Evolutionary conservation across 805 yeast species (phyloP), one percentile per base, ranked within the genome.

Genomic region (Hyphopichia homilentoma): DNA sequence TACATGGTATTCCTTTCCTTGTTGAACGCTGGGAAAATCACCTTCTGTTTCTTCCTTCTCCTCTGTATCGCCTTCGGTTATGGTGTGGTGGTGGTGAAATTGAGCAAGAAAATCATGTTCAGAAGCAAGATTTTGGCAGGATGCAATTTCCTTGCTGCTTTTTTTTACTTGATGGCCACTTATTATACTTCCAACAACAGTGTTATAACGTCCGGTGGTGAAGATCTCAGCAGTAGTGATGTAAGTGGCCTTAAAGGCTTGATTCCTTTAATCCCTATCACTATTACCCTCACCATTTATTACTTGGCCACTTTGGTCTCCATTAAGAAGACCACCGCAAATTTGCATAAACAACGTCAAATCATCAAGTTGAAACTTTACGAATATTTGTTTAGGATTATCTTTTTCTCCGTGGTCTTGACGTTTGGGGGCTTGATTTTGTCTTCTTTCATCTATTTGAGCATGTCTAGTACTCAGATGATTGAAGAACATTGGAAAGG

Each of bases 401-500:
- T 93, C 26, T 77, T 85, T 44, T 70, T 70, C 7, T 82, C 96
- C 2, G 68, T 90, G 39, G 52, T 87, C 20, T 63, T 84, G 21
- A 67, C 89, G 22, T 67, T 87, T 34, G 73, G 72, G 16, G 95
- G 95, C 16, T 70, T 86, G 32, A 65, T 83, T 16, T 57, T 86
- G 27, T 76, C 88, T 11, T 74, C 85, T 3, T 72, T 90, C 41
- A 65, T 85, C 25, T 73, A 79, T 46, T 66, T 88, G 43, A 81
- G 85, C 27, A 82, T 84, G 74, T 75, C 87, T 16, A 68, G 83
- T 5, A 73, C 82, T 9, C 84, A 86, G 38, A 73, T 85, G 54
- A 73, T 90, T 37, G 95, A 89, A 50, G 77, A 77, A 45, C 82
- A 85, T 54, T 93, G 98, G 98, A 85, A 89, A 61, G 76, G 86